Evolutionary conservation across 1,284 basidiomycete species (phyloP).

Genomic region (Cutaneotrichosporon dermatis): DNA sequence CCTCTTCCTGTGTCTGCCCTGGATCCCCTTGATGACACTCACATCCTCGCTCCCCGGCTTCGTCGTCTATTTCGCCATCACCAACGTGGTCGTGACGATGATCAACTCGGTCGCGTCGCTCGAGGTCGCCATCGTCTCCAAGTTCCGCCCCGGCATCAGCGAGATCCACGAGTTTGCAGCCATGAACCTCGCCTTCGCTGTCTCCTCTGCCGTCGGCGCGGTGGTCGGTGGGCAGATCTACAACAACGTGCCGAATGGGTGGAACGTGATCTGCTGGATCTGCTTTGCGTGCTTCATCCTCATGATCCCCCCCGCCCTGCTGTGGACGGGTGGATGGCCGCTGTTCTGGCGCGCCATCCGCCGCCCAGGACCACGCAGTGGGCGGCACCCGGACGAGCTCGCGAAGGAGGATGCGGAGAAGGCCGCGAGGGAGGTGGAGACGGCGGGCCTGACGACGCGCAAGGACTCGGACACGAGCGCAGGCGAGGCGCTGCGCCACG

Average conservation of each 20-base stretch:
- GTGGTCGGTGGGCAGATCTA: slow-evolving; percentile 44
- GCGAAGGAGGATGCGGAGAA: neutral
- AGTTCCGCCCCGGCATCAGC: slow-evolving; percentile 27
- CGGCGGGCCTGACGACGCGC: no score
- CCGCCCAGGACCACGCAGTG: neutral
- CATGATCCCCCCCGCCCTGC: slow-evolving; percentile 5
- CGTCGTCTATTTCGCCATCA: slow-evolving; percentile 57
- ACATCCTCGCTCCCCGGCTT: slow-evolving; percentile 58
- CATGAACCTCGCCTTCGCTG: slow-evolving; percentile 41
- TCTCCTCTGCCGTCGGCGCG: slow-evolving; percentile 35
- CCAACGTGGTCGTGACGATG: slow-evolving; percentile 34
- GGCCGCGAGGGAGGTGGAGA: neutral
- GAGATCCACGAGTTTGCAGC: slow-evolving; percentile 45
- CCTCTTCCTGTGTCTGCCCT: slow-evolving; percentile 60
- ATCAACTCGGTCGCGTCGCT: slow-evolving; percentile 19
- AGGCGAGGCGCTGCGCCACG: no score
- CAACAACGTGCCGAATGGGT: slow-evolving; percentile 35
- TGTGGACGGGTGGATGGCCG: slow-evolving; percentile 14
- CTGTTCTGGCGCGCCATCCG: slow-evolving; percentile 6
- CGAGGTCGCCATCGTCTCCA: slow-evolving; percentile 16
- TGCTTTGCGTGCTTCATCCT: slow-evolving; percentile 17
- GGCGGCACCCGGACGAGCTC: neutral
- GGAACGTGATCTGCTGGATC: slow-evolving; percentile 38
- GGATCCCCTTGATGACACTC: slow-evolving; percentile 61
- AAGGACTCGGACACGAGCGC: no score